A percentile compares a stretch with the other conserved stretches of the same genome.
These are phyloP conservation scores for Pichia sp. DNA, from an alignment of 1,139 yeast genomes.

Conservation along the genomic window DNA sequence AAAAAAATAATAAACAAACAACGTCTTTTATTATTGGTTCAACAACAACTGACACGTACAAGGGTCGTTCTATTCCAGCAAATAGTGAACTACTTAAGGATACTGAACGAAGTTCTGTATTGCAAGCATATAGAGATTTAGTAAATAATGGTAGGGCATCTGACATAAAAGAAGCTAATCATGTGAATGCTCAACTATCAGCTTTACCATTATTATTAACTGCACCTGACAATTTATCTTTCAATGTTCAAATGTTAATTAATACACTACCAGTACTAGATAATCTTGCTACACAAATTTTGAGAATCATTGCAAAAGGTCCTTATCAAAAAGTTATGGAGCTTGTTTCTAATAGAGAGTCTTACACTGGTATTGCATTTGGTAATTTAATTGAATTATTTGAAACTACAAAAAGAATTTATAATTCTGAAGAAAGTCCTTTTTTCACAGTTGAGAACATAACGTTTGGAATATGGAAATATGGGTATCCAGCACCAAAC, in stretches of 20 bases:
- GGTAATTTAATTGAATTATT: constrained; percentile 67
- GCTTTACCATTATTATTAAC: constrained; percentile 52
- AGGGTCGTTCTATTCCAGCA: constrained; percentile 32
- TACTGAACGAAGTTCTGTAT: constrained; percentile 17
- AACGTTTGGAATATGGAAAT: constrained; percentile 54
- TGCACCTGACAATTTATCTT: constrained; percentile 52
- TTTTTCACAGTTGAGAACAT: constrained; percentile 54
- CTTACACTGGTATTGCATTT: constrained; percentile 66
- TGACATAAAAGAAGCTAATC: constrained; percentile 20
- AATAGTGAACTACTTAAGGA: constrained; percentile 38
- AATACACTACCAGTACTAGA: constrained; percentile 69
- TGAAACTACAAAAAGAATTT: constrained; percentile 62
- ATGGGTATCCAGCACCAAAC: constrained; percentile 51
- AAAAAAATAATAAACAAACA: background rate
- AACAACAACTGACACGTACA: constrained; percentile 22
- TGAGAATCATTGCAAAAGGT: constrained; percentile 60
- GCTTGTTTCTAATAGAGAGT: constrained; percentile 65
- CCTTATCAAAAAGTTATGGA: constrained; percentile 71
- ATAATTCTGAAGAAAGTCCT: constrained; percentile 56
- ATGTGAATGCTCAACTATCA: constrained; percentile 49
- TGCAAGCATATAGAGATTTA: constrained; percentile 25
- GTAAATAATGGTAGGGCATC: constrained; percentile 15
- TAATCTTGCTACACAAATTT: constrained; percentile 65
- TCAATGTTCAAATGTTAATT: constrained; percentile 54
- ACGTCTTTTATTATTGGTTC: constrained; percentile 3